These are phyloP conservation scores for Aaosphaeria arxii DNA, from an alignment of 2,329 filamentous ascomycete species.

Conservation along the genomic window DNA sequence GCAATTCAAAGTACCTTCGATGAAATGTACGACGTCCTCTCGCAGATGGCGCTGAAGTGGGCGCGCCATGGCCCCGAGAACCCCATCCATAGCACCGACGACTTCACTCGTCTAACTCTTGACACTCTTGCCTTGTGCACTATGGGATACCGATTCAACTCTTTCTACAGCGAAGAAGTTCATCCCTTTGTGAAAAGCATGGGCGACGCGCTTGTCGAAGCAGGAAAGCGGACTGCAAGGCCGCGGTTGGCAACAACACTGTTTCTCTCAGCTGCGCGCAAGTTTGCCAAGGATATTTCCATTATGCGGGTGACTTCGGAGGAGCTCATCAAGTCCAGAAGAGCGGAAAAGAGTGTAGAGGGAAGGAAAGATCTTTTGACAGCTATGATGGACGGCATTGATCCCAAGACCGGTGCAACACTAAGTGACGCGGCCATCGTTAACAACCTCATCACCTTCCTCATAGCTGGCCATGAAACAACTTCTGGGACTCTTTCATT, in stretches of 20 bases:
- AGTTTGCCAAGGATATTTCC: constrained; percentile 54
- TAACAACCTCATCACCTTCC: constrained; percentile 67
- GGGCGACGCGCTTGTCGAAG: constrained; percentile 35
- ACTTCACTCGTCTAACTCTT: constrained; percentile 38
- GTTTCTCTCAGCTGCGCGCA: constrained; percentile 38
- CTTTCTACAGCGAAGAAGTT: constrained; percentile 34
- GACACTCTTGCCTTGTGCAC: constrained; percentile 39
- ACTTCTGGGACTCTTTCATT: constrained; percentile 39
- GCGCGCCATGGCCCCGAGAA: constrained; percentile 34
- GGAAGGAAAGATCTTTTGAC: constrained; percentile 60
- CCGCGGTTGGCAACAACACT: constrained; percentile 25
- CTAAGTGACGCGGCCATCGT: constrained; percentile 61
- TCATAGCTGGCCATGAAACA: constrained; percentile 52
- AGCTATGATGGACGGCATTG: constrained; percentile 56
- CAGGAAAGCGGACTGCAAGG: constrained; percentile 30
- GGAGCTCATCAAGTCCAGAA: constrained; percentile 57
- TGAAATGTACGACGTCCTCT: constrained; percentile 56
- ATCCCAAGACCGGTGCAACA: constrained; percentile 59
- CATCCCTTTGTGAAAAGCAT: constrained; percentile 39
- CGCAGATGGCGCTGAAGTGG: constrained; percentile 65
- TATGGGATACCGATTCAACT: constrained; percentile 42
- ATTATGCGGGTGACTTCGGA: constrained; percentile 55
- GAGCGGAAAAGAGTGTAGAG: constrained; percentile 46
- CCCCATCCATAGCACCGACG: constrained; percentile 33
- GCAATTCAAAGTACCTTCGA: constrained; percentile 67